These are phyloP conservation scores for Malus hybrid DNA, from an alignment of 331 rosid species.

Conservation along the genomic window DNA sequence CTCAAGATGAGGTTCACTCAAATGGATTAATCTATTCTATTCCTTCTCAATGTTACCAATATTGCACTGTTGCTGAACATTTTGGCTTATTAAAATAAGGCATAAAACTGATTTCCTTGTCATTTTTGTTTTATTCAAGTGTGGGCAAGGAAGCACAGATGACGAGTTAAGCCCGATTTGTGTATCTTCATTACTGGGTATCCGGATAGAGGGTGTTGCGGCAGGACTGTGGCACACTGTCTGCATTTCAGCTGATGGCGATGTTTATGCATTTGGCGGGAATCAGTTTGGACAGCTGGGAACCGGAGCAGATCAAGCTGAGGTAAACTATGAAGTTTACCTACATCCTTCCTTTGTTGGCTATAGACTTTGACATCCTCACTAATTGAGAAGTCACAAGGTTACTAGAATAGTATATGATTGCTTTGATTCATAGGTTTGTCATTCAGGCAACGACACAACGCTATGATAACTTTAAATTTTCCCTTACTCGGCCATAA, in stretches of 20 bases:
- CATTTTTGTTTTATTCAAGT: constrained; percentile 44
- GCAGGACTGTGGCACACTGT: constrained; percentile 97
- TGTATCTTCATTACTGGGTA: constrained; percentile 78
- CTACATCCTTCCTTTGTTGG: not conserved
- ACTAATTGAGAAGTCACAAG: not conserved
- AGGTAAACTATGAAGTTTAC: constrained; percentile 37
- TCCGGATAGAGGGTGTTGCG: constrained; percentile 66
- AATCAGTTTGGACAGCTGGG: constrained; percentile 98
- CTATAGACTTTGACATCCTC: not conserved
- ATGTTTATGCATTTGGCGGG: constrained; percentile 82
- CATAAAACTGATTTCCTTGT: constrained; percentile 19
- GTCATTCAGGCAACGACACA: not conserved
- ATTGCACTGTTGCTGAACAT: constrained; percentile 11
- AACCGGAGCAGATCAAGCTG: constrained; percentile 85
- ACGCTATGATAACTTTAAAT: not conserved
- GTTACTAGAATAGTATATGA: not conserved
- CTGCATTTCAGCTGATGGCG: constrained; percentile 82
- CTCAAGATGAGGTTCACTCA: constrained; percentile 65
- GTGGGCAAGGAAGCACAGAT: constrained; percentile 94
- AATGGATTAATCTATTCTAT: constrained; percentile 45
- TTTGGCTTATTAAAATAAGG: constrained; percentile 13
- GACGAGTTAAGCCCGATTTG: constrained; percentile 80
- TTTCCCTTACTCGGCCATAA: not conserved
- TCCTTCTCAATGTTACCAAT: constrained; percentile 19
- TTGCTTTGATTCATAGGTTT: not conserved